These are phyloP conservation scores for Chiua virens DNA, from an alignment of 768 basidiomycete species.

Conservation along the genomic window DNA sequence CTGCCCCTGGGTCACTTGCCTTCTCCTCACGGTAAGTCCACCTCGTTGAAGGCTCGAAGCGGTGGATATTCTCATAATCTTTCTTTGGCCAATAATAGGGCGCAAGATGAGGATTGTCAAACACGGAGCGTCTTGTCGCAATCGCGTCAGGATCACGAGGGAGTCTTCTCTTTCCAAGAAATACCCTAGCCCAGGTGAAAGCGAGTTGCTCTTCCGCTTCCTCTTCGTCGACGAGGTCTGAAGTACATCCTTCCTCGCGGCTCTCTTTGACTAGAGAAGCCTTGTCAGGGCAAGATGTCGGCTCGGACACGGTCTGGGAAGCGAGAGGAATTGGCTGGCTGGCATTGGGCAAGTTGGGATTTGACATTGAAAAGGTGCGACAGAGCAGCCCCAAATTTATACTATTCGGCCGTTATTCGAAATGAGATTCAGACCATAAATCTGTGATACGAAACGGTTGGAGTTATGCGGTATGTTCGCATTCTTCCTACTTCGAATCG, in stretches of 20 bases:
- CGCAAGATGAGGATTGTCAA: conserved; percentile 48
- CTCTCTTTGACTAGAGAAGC: not conserved
- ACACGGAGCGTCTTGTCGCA: conserved; percentile 51
- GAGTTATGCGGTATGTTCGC: too few relatives aligned
- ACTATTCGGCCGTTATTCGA: not conserved
- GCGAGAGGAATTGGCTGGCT: not conserved
- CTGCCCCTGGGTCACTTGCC: conserved; percentile 21
- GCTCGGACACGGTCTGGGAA: not conserved
- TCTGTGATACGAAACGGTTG: too few relatives aligned
- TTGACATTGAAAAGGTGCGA: conserved; percentile 1
- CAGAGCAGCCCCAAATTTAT: not conserved
- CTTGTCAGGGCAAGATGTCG: not conserved
- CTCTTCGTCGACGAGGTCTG: conserved; percentile 7
- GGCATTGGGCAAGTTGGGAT: not conserved
- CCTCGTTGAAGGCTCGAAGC: conserved; percentile 55
- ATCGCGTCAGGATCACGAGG: conserved; percentile 35
- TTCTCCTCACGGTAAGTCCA: conserved; percentile 62
- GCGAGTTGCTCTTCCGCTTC: not conserved
- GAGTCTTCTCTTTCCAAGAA: not conserved
- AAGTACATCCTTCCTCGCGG: not conserved
- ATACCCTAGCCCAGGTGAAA: not conserved
- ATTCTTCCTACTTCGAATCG: too few relatives aligned
- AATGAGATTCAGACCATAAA: too few relatives aligned
- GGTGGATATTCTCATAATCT: conserved; percentile 54
- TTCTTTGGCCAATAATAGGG: conserved; percentile 47